Evolutionary conservation across 2,329 filamentous ascomycete species (phyloP).

Genomic region (Dactylellina parvicollis): DNA sequence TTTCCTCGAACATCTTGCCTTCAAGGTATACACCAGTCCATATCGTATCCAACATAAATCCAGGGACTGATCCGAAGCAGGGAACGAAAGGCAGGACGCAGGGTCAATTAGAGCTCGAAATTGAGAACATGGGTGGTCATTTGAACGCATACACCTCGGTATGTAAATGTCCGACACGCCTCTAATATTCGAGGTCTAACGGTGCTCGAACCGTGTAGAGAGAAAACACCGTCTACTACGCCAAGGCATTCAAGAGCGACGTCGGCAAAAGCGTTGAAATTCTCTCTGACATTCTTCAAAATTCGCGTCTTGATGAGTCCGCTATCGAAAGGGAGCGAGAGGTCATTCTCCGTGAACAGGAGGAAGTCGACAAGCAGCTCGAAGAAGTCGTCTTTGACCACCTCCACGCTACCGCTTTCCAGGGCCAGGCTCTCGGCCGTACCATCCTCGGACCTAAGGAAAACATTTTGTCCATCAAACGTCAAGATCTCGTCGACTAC

Average conservation of each 20-base stretch:
- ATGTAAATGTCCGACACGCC: constrained; percentile 62
- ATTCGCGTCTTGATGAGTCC: constrained; percentile 93
- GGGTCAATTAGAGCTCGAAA: constrained; percentile 97
- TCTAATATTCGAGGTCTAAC: constrained; percentile 19
- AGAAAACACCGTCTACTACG: constrained; percentile 99
- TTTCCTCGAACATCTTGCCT: constrained; percentile 99
- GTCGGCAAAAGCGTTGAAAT: constrained; percentile 97
- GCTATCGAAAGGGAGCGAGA: constrained; percentile 98
- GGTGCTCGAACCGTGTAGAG: constrained; percentile 68
- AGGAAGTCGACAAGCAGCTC: constrained; percentile 99
- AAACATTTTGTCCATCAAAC: constrained; percentile 96
- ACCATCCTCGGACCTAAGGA: constrained; percentile 97
- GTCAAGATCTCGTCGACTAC: constrained; percentile 89
- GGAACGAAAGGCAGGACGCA: constrained; percentile 94
- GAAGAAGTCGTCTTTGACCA: constrained; percentile 99
- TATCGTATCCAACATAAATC: constrained; percentile 14
- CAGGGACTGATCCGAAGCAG: constrained; percentile 63
- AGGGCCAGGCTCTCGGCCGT: constrained; percentile 92
- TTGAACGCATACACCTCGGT: constrained; percentile 99
- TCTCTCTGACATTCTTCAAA: constrained; percentile 97
- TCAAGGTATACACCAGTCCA: constrained; percentile 77
- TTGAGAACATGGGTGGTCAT: constrained; percentile 99
- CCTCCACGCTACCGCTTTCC: constrained; percentile 96
- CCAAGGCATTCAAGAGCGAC: constrained; percentile 98
- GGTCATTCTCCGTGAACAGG: constrained; percentile 97